These are phyloP conservation scores for Mortierella hygrophila DNA, from an alignment of 192 early-diverging fungal genomes.

Conservation along the genomic window DNA sequence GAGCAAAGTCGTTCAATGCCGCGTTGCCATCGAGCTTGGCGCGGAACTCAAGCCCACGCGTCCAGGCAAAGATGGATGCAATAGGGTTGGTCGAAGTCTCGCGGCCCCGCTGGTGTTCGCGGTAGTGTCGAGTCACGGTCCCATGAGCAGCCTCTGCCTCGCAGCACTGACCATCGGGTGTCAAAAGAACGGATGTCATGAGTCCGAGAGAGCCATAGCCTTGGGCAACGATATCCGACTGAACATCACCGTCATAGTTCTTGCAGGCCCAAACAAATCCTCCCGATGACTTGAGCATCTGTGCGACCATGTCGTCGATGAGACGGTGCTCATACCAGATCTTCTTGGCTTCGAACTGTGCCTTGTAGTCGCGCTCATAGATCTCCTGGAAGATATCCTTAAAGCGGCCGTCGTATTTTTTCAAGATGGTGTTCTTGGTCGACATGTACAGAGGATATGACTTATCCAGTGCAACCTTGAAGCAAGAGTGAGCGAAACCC, in stretches of 20 bases:
- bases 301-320: constrained; percentile 99
- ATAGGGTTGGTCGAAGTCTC: constrained; percentile 97
- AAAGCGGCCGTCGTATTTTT: constrained; percentile 97
- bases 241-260: constrained; percentile 97
- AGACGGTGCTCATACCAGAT: constrained; percentile 99
- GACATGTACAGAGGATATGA: constrained; percentile 94
- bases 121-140: constrained; percentile 95
- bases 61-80: constrained; percentile 97
- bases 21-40: constrained; percentile 92
- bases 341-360: constrained; percentile 78
- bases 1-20: constrained; percentile 79
- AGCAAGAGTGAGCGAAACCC: constrained; percentile 96
- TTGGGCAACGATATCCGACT: constrained; percentile 97
- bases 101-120: constrained; percentile 96
- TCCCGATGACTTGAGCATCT: constrained; percentile 94
- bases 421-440: constrained; percentile 98
- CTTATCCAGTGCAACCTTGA: constrained; percentile 91
- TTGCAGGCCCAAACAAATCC: constrained; percentile 95
- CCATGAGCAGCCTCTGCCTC: constrained; percentile 99
- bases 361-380: constrained; percentile 87
- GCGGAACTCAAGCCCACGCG: constrained; percentile 93
- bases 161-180: constrained; percentile 91
- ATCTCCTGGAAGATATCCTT: constrained; percentile 97
- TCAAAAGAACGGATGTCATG: constrained; percentile 97
- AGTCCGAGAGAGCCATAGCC: constrained; percentile 94